Evolutionary conservation across 495 filamentous ascomycete species (phyloP).

Genomic region (Penicillium goetzii): DNA sequence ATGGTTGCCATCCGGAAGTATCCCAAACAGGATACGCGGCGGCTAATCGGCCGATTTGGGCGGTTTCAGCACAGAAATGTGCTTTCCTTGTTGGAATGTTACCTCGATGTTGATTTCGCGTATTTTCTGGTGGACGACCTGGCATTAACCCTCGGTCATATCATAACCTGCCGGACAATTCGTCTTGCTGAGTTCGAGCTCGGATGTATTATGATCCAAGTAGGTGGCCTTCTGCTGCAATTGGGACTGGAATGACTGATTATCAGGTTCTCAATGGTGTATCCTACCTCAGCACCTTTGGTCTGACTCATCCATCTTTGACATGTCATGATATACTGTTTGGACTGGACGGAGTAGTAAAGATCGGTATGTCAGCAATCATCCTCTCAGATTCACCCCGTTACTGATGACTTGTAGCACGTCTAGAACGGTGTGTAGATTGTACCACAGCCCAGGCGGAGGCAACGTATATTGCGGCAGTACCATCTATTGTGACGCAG

Average conservation of each 20-base stretch:
- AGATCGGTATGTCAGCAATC: not conserved
- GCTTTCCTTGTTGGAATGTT: too few species aligned
- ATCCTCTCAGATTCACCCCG: not conserved
- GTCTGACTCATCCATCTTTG: not conserved
- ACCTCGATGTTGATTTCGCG: too few species aligned
- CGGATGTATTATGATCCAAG: too few species aligned
- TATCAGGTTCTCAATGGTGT: too few species aligned
- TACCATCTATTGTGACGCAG: not conserved
- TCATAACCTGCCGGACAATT: too few species aligned
- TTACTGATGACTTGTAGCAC: not conserved
- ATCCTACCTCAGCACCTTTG: too few species aligned
- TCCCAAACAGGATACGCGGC: constrained; percentile 6
- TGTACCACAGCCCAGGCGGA: not conserved
- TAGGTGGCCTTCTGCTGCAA: too few species aligned
- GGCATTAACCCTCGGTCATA: too few species aligned
- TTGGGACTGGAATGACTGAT: too few species aligned
- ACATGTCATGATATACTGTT: not conserved
- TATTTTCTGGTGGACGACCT: too few species aligned
- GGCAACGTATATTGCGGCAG: not conserved
- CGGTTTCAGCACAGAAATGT: too few species aligned
- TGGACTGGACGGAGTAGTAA: not conserved
- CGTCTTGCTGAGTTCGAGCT: too few species aligned
- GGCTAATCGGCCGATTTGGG: constrained; percentile 13
- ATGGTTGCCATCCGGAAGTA: constrained; percentile 18
- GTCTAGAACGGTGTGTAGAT: not conserved